These are phyloP conservation scores for Solanum infundibuliforme DNA, from an alignment of 257 asterid genomes.

Conservation along the genomic window DNA sequence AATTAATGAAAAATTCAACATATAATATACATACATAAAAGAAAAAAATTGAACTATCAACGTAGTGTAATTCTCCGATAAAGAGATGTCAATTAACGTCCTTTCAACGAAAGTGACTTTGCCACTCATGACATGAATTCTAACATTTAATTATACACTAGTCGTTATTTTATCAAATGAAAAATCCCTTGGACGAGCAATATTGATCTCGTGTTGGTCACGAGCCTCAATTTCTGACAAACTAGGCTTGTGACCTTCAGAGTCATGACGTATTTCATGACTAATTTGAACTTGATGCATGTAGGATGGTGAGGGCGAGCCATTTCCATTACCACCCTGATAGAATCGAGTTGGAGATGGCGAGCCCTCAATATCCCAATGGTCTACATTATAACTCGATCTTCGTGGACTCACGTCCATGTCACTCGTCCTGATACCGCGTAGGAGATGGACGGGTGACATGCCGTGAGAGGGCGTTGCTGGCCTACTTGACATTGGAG, in stretches of 20 bases:
- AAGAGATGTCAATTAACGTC: neutral
- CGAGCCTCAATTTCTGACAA: neutral
- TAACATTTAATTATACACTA: neutral
- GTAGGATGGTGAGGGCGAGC: constrained; percentile 6
- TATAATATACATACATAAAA: neutral
- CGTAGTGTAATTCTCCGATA: neutral
- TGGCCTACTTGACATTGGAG: constrained; percentile 53
- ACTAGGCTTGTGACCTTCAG: constrained; percentile 5
- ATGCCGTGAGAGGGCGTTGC: constrained; percentile 48
- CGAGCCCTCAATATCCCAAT: constrained; percentile 36
- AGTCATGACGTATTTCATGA: neutral
- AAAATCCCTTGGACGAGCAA: constrained; percentile 15
- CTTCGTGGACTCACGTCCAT: constrained; percentile 28
- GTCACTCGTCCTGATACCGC: constrained; percentile 27
- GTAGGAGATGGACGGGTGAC: constrained; percentile 75
- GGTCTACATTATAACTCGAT: constrained; percentile 17
- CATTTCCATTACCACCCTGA: neutral
- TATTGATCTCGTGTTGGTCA: constrained; percentile 20
- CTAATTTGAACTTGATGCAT: constrained; percentile 31
- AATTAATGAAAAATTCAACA: neutral
- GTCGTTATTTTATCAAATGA: constrained; percentile 31
- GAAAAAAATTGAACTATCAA: neutral
- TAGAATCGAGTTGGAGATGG: constrained; percentile 32
- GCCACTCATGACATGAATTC: neutral
- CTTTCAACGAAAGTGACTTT: neutral